Conservation (phyloP, 2,329 filamentous ascomycete species). For the Tolypocladium album region DNA sequence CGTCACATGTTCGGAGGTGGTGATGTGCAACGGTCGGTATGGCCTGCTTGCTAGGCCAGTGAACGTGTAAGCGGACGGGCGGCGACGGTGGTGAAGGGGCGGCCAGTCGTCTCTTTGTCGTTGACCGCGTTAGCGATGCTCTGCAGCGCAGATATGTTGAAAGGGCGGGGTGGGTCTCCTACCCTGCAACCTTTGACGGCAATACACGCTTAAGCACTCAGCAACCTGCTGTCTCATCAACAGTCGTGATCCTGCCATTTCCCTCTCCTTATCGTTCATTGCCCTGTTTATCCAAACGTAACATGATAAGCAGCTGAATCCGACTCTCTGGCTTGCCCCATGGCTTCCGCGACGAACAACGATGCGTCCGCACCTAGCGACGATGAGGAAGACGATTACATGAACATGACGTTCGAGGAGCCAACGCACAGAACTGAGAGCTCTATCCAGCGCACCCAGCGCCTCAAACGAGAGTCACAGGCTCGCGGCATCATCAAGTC, state of each 20-base stretch:
- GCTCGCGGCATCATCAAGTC: slow-evolving; percentile 60
- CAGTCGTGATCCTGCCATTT: not conserved
- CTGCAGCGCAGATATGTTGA: not conserved
- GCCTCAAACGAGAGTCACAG: slow-evolving; percentile 53
- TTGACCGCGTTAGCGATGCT: no score
- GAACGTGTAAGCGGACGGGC: no score
- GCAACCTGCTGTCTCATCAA: not conserved
- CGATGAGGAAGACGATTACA: slow-evolving; percentile 88
- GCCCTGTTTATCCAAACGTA: not conserved
- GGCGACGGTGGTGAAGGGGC: no score
- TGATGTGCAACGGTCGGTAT: no score
- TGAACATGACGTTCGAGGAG: slow-evolving; percentile 86
- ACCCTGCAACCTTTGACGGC: not conserved
- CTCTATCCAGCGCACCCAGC: slow-evolving; percentile 42
- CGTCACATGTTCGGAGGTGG: not conserved
- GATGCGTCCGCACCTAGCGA: slow-evolving; percentile 17
- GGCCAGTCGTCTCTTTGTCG: no score
- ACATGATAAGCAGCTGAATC: not conserved
- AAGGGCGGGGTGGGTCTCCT: not conserved
- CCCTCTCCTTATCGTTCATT: not conserved
- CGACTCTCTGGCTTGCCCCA: not conserved
- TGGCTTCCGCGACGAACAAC: slow-evolving; percentile 5
- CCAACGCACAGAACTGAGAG: slow-evolving; percentile 41
- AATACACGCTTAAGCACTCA: not conserved
- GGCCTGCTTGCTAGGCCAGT: no score